Evolutionary conservation across 2,329 filamentous ascomycete species (phyloP).

Genomic region (Blastomyces silverae): DNA sequence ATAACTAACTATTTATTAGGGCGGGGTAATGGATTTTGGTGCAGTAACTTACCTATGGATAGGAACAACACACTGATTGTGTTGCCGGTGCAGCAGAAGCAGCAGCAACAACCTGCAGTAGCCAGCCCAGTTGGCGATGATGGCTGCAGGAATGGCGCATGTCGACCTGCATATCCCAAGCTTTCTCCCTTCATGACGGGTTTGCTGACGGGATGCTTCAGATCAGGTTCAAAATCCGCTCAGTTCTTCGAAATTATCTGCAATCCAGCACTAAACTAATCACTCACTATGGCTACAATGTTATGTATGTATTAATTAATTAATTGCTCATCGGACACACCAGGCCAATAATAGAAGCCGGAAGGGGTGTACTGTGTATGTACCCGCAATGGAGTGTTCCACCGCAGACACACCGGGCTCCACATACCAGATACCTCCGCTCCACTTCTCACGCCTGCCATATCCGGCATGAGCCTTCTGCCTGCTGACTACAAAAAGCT

Average conservation of each 20-base stretch:
- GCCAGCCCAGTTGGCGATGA: background rate
- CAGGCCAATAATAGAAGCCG: too few relatives aligned
- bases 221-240: background rate
- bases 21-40: background rate
- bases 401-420: background rate
- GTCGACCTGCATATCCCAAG: background rate
- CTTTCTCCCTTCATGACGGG: background rate
- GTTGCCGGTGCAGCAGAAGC: background rate
- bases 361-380: too few relatives aligned
- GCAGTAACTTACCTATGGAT: background rate
- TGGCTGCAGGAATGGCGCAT: background rate
- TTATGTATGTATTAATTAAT: too few relatives aligned
- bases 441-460: background rate
- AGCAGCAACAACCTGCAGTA: background rate
- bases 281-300: background rate
- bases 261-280: background rate
- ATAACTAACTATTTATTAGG: background rate
- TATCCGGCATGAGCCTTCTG: background rate
- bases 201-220: background rate
- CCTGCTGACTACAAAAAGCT: conserved; percentile 17
- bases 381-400: too few relatives aligned
- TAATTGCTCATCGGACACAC: too few relatives aligned
- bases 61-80: background rate
- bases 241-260: background rate
- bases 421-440: background rate